Base-by-base conservation (phyloP, 768 basidiomycete species). In the Phaffia tasmanica region DNA sequence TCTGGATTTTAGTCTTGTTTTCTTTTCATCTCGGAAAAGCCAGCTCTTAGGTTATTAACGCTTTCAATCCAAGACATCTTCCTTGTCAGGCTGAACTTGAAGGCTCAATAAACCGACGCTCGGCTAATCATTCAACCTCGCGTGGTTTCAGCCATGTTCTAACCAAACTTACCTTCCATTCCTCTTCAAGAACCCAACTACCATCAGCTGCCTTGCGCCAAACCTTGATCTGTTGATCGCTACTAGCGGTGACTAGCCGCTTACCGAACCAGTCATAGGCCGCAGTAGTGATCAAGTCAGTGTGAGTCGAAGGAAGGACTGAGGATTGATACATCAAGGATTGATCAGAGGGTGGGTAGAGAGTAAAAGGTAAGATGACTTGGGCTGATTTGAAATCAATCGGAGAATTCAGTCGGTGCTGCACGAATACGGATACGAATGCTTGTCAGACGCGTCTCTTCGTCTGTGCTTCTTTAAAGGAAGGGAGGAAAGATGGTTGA, bases 241-340 rank as follows among this genome's bases (percentile, higher is more conserved):
- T 79, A 69, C 87, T 83, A 72, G 86, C 88, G 0, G 89, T 88
- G 11, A 88, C 88, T 47, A 91, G 80, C 62, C 82, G 81, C 21
- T 85, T 81, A 3, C 92, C 92, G 74, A 94, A 95, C 75, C 87
- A 93, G 73, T 94, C 89, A 73, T 92, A 95, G 16, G 85, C 82
- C 64, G 88, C 83, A 78, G 93, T 47, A 47, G 63, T 64, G 63
- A 64, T 64, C 9, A 64, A 46, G 48, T 64, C 63, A 5, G 53
- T 29, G 18, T 64, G 63, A n/a, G 63, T 64, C 3, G 63, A 47
- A 30, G 63, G 63, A 11, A 64, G 63, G 16, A 64, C 57, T 19
- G 63, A 64, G 18, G 63, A 64, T 21, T 64, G 63, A 47, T 64
- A 56, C 63, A 64, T 64, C 21, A 15, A 1, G 11, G 18, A 3